Evolutionary conservation across 2,329 filamentous ascomycete species (phyloP).

Genomic region (Pseudogymnoascus sp.): DNA sequence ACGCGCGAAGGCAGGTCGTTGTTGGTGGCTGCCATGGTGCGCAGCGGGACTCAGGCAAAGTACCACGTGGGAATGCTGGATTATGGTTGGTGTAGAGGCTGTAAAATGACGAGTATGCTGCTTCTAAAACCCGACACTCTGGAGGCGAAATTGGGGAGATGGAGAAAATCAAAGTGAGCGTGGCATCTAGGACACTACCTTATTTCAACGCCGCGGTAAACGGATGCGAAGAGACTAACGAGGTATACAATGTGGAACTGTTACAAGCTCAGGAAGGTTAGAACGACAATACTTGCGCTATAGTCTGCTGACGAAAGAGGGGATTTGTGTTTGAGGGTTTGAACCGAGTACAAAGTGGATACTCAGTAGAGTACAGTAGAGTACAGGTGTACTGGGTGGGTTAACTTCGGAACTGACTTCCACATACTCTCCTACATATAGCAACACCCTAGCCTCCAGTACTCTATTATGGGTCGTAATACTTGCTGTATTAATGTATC

Average conservation of each 20-base stretch:
- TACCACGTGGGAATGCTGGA: neutral
- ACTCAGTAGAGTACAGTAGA: too few species aligned
- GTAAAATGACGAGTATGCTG: neutral
- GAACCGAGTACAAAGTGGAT: neutral
- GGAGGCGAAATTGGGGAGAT: neutral
- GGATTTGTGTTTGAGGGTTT: neutral
- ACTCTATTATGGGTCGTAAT: too few species aligned
- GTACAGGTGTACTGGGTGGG: too few species aligned
- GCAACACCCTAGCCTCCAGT: too few species aligned
- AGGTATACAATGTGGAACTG: neutral
- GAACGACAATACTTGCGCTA: neutral
- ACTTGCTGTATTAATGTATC: too few species aligned
- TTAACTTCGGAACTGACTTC: too few species aligned
- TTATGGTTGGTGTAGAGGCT: neutral
- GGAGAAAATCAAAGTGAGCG: neutral
- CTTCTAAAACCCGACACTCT: neutral
- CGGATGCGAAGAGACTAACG: neutral
- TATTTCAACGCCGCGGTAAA: neutral
- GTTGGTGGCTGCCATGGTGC: neutral
- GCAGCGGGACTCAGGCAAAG: neutral
- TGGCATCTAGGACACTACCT: neutral
- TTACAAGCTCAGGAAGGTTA: neutral
- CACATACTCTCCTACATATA: too few species aligned
- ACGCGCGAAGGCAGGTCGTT: neutral
- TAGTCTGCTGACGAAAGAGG: neutral